Conservation (phyloP, 129 eudicot genomes). For the Heracleum sosnowskyi region DNA sequence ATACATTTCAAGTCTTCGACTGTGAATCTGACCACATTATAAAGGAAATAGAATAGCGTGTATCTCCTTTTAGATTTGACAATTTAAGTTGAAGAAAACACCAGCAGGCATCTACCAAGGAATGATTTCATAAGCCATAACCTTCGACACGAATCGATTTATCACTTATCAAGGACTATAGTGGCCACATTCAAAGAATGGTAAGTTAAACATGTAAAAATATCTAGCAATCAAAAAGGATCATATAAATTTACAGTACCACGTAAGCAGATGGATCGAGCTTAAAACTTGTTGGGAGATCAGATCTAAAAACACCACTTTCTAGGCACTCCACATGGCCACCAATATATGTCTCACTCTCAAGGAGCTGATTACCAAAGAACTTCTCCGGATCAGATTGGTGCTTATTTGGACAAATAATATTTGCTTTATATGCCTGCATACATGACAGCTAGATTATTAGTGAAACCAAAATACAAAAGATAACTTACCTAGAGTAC, state of each 20-base stretch:
- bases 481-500: background rate
- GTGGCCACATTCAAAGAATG: background rate
- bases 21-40: background rate
- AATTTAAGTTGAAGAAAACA: background rate
- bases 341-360: constrained; percentile 98
- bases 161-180: background rate
- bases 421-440: constrained; percentile 94
- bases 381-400: constrained; percentile 97
- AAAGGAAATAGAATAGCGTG: background rate
- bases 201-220: background rate
- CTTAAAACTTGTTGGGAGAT: constrained; percentile 88
- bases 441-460: constrained; percentile 14
- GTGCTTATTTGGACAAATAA: constrained; percentile 96
- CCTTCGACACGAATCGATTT: background rate
- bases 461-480: background rate
- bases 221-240: background rate
- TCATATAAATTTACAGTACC: constrained; percentile 29
- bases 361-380: constrained; percentile 61
- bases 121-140: background rate
- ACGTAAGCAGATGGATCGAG: constrained; percentile 89
- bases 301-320: constrained; percentile 99
- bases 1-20: background rate
- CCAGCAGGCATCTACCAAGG: background rate
- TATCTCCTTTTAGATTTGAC: constrained; percentile 1
- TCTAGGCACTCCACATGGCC: constrained; percentile 99